Evolutionary conservation across 352 stramenopile genomes (phyloP).

Genomic region (Phytophthora sp.): DNA sequence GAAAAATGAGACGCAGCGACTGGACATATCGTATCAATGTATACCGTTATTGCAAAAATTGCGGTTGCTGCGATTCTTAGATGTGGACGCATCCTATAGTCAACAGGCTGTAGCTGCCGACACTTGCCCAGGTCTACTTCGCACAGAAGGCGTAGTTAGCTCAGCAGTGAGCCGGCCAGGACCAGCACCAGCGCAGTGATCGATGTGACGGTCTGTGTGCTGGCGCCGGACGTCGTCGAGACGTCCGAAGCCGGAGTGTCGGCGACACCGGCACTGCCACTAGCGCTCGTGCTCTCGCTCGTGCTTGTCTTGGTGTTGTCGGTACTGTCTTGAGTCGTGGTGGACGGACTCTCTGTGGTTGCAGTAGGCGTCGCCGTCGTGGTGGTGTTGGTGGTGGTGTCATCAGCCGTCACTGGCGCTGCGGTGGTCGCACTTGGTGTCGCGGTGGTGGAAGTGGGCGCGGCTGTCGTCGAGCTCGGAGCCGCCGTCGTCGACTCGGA

Average conservation of each 20-base stretch:
- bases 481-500: not conserved
- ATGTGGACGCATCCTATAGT: not conserved
- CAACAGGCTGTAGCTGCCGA: not conserved
- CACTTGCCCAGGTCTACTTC: not conserved
- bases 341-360: not conserved
- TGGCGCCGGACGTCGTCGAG: conserved; percentile 1
- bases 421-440: not conserved
- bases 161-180: not conserved
- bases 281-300: not conserved
- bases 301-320: not conserved
- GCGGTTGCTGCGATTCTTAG: not conserved
- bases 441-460: not conserved
- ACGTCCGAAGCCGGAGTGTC: conserved; percentile 2
- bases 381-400: not conserved
- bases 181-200: conserved; percentile 2
- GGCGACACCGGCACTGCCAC: not conserved
- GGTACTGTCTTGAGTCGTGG: not conserved
- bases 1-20: not conserved
- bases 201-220: not conserved
- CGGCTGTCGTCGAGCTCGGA: not conserved
- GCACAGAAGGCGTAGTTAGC: not conserved
- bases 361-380: not conserved
- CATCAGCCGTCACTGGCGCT: not conserved
- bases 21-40: too few species aligned
- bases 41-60: too few species aligned